Evolutionary conservation across 345 rosid genomes (phyloP).

Genomic region (Euphorbia pulcherrima): DNA sequence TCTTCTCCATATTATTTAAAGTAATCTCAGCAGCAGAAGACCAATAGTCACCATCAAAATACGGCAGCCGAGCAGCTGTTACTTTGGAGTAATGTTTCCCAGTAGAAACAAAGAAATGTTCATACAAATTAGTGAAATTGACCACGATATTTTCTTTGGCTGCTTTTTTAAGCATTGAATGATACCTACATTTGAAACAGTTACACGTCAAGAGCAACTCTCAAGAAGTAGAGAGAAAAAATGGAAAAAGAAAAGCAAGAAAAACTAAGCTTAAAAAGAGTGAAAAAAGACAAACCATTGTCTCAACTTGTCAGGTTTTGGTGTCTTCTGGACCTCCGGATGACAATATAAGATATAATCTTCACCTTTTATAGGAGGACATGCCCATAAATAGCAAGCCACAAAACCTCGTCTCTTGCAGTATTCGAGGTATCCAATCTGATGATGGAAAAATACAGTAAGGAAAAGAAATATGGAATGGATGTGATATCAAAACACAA

Average conservation of each 20-base stretch:
- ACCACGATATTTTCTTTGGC: constrained; percentile 27
- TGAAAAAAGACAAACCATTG: constrained; percentile 18
- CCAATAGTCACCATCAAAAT: constrained; percentile 61
- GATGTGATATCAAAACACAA: neutral
- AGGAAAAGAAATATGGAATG: neutral
- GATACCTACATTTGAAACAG: constrained; percentile 36
- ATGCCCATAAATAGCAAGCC: constrained; percentile 33
- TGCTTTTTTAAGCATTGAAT: constrained; percentile 41
- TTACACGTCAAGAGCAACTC: constrained; percentile 11
- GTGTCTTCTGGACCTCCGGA: constrained; percentile 32
- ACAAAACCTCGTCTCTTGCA: constrained; percentile 32
- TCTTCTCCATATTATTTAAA: constrained; percentile 27
- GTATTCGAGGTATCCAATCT: constrained; percentile 34
- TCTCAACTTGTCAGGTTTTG: constrained; percentile 32
- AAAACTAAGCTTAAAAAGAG: constrained; percentile 1
- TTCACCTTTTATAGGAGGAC: constrained; percentile 35
- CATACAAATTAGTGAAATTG: constrained; percentile 39
- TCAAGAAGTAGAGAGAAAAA: neutral
- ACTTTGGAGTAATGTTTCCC: constrained; percentile 29
- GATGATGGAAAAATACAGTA: constrained; percentile 1
- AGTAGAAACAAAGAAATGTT: constrained; percentile 38
- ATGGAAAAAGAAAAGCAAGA: neutral
- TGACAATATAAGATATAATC: constrained; percentile 32
- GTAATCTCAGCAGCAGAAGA: constrained; percentile 35
- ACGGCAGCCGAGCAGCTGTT: constrained; percentile 50